Conservation (phyloP, 352 stramenopile genomes). For the Peronospora farinosa region DNA sequence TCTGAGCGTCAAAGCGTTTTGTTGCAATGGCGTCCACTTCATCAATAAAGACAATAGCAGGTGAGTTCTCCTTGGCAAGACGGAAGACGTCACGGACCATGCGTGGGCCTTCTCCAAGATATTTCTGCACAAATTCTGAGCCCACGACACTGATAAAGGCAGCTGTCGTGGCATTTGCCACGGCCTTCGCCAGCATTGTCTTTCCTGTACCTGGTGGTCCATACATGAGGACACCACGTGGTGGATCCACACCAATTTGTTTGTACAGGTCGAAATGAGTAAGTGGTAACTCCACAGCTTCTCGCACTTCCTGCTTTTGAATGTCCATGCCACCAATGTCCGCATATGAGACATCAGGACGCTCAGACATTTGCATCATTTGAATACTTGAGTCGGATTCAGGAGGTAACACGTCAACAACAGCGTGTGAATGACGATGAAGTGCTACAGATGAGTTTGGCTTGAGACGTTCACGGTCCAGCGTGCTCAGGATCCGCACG, state of each 20-base stretch:
- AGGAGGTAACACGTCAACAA: slow-evolving; percentile 97
- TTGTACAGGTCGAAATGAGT: slow-evolving; percentile 99
- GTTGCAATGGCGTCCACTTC: slow-evolving; percentile 99
- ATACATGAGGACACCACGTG: slow-evolving; percentile 97
- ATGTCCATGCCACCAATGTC: slow-evolving; percentile 99
- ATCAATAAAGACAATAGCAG: slow-evolving; percentile 99
- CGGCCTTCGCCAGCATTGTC: slow-evolving; percentile 99
- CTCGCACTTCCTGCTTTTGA: slow-evolving; percentile 97
- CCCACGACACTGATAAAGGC: slow-evolving; percentile 97
- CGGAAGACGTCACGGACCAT: slow-evolving; percentile 99
- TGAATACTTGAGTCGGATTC: slow-evolving; percentile 99
- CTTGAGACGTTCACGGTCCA: slow-evolving; percentile 98
- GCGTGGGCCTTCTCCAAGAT: slow-evolving; percentile 96
- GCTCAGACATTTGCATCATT: slow-evolving; percentile 98
- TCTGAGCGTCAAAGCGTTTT: slow-evolving; percentile 99
- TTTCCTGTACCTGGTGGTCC: slow-evolving; percentile 94
- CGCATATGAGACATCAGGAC: slow-evolving; percentile 91
- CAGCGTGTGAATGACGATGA: slow-evolving; percentile 96
- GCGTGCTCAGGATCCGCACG: slow-evolving; percentile 96
- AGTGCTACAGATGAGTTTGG: slow-evolving; percentile 98
- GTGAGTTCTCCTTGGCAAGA: slow-evolving; percentile 97
- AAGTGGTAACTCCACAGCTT: slow-evolving; percentile 98
- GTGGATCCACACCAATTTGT: slow-evolving; percentile 99
- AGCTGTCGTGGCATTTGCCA: slow-evolving; percentile 98
- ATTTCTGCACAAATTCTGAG: slow-evolving; percentile 99